Conservation (phyloP, 2,329 filamentous ascomycete genomes). For the Graphilbum fragrans region DNA sequence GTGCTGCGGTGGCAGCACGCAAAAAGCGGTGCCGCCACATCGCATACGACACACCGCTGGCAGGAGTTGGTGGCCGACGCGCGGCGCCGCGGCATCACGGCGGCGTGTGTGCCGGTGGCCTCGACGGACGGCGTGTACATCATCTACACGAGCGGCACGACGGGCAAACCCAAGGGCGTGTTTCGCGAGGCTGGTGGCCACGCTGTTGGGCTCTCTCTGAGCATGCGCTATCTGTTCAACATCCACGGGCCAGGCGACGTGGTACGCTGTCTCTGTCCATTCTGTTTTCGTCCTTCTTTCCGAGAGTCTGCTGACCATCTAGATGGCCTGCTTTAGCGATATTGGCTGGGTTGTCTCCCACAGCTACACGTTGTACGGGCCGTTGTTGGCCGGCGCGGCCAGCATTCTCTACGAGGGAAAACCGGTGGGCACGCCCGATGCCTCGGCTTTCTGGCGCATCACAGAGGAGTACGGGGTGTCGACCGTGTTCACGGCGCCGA, state of each 20-base stretch:
- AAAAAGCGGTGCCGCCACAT: slow-evolving; percentile 53
- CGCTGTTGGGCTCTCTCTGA: slow-evolving; percentile 72
- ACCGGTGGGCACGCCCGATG: slow-evolving; percentile 77
- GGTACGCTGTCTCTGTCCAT: slow-evolving; percentile 11
- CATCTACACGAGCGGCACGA: slow-evolving; percentile 80
- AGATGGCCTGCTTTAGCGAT: slow-evolving; percentile 39
- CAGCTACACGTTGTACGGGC: slow-evolving; percentile 78
- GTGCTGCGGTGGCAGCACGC: slow-evolving; percentile 60
- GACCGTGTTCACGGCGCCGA: slow-evolving; percentile 76
- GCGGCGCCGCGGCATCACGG: slow-evolving; percentile 51
- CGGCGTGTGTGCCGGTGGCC: slow-evolving; percentile 64
- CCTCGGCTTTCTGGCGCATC: slow-evolving; percentile 79
- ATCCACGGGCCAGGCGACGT: slow-evolving; percentile 77
- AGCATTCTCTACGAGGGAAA: slow-evolving; percentile 93
- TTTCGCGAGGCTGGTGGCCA: slow-evolving; percentile 74
- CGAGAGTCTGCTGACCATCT: neutral
- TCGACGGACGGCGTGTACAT: slow-evolving; percentile 77
- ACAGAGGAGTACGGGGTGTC: slow-evolving; percentile 78
- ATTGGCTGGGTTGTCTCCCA: slow-evolving; percentile 83
- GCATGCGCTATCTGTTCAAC: slow-evolving; percentile 71
- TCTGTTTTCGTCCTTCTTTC: neutral
- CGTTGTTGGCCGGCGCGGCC: slow-evolving; percentile 71
- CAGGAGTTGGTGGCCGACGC: slow-evolving; percentile 63
- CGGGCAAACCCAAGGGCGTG: slow-evolving; percentile 73
- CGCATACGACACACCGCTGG: slow-evolving; percentile 35